Base-by-base conservation (phyloP, 306 rosid genomes). In the Fragaria nilgerrensis region DNA sequence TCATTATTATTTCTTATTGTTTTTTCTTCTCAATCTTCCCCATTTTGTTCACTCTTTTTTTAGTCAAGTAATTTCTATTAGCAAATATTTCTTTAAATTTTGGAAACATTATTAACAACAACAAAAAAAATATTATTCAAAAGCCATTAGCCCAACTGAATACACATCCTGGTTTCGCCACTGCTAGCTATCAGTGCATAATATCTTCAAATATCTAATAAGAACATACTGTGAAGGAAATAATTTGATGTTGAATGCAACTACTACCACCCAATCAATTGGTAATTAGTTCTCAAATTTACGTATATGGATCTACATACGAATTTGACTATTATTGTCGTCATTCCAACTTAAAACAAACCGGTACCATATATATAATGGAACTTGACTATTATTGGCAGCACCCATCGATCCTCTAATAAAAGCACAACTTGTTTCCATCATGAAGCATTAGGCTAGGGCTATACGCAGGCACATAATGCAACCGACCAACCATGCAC, bases 401-500 rank as follows among this genome's bases (percentile, higher is more conserved):
- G 8, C 61, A 29, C 22, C 48, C 72, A 7, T 73, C 53, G n/a
- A 52, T 36, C 34, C 5, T 56, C 43, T 58, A 37, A 43, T 1
- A 72, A 56, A 44, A 71, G 9, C 72, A 68, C 72, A 72, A 75
- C 47, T 64, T 56, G 82, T 83, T 70, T 65, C 72, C 64, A 52
- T 66, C 75, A 39, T 59, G 36, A 52, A 16, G 47, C 63, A 32
- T 44, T 7, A 75, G 61, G 29, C 44, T 64, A 64, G 45, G 69
- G 44, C 69, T 14, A 61, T 25, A 72, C 39, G 64, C 41, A 37
- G 22, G 76, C 74, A 82, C 80, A 81, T 41, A 41, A 41, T 89
- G 96, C 84, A 89, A 85, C 90, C 87, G 11, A 85, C 83, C 93
- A 73, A 93, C 93, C 89, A 82, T 80, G 82, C 68, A 81, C 19